Conservation (phyloP, 139 green algal genomes). For the Monoraphidium neglectum region DNA sequence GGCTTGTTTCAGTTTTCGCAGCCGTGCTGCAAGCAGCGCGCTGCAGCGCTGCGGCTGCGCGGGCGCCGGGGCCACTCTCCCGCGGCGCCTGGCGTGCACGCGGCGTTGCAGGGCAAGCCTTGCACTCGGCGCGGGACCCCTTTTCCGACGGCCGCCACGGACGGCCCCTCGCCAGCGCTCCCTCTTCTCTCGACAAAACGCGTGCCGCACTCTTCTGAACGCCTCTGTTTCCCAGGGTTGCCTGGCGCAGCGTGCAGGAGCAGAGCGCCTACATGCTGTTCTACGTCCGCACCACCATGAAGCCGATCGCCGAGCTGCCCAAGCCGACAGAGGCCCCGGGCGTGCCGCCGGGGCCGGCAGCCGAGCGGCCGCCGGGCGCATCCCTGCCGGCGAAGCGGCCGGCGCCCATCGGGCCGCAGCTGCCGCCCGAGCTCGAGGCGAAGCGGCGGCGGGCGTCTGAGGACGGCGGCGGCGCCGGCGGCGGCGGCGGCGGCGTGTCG, state of each 20-base stretch:
- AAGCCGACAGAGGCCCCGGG: neutral
- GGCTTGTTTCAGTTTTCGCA: neutral
- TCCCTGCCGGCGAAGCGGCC: no score
- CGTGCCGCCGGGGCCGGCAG: no score
- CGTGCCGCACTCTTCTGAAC: neutral
- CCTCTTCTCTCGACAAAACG: neutral
- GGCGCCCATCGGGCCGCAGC: no score
- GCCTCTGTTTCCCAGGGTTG: conserved; percentile 67
- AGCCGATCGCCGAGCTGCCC: conserved; percentile 25
- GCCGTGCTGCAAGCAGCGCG: neutral
- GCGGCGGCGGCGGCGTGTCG: no score
- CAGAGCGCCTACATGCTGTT: conserved; percentile 95
- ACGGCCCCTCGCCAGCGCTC: neutral
- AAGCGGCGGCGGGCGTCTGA: no score
- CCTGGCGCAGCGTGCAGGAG: conserved; percentile 61
- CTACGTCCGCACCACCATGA: conserved; percentile 72
- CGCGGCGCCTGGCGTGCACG: no score
- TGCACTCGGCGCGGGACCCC: neutral
- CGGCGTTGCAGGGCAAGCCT: neutral
- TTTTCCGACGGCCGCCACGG: neutral
- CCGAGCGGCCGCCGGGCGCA: no score
- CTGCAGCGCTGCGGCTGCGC: neutral
- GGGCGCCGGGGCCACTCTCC: neutral
- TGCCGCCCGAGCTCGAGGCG: no score
- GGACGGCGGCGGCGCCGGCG: no score